A percentile compares a stretch with the other conserved stretches of the same genome.
phyloP scores from a whole-genome alignment of 2,329 filamentous ascomycete genomes.

The Colletotrichum sp. region DNA sequence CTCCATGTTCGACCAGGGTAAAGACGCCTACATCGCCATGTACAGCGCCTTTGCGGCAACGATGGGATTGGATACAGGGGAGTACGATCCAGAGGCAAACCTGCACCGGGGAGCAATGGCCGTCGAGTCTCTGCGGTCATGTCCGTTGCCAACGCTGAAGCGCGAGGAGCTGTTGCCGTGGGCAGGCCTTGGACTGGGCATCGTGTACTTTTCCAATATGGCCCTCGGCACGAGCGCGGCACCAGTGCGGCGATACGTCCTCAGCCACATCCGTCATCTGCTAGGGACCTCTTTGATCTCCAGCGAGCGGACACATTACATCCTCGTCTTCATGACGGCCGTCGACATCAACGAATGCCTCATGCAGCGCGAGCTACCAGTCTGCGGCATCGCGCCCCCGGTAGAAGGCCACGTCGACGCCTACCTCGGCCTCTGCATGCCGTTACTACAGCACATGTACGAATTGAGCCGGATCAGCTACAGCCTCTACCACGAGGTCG shows the following conservation, averaged over 20 bases:
- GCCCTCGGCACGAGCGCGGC: slow-evolving; percentile 18
- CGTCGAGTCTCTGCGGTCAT: slow-evolving; percentile 13
- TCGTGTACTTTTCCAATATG: slow-evolving; percentile 18
- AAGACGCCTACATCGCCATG: slow-evolving; percentile 20
- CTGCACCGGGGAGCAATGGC: slow-evolving; percentile 15
- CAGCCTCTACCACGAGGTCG: slow-evolving; percentile 14
- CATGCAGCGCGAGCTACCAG: slow-evolving; percentile 25
- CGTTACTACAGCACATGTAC: slow-evolving; percentile 28
- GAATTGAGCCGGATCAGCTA: slow-evolving; percentile 29
- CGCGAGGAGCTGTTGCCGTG: slow-evolving; percentile 12
- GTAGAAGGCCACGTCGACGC: slow-evolving; percentile 26
- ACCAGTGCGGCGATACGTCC: slow-evolving; percentile 12
- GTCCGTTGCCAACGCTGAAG: slow-evolving; percentile 2
- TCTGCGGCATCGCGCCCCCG: slow-evolving; percentile 22
- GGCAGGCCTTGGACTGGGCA: slow-evolving; percentile 8
- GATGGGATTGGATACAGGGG: slow-evolving; percentile 11
- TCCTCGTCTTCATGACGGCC: slow-evolving; percentile 24
- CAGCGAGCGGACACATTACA: slow-evolving; percentile 9
- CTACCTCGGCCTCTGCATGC: slow-evolving; percentile 27
- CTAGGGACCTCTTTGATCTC: slow-evolving; percentile 8
- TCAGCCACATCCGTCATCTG: slow-evolving; percentile 15
- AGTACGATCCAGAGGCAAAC: slow-evolving; percentile 11
- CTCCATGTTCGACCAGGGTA: slow-evolving; percentile 18
- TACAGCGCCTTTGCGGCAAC: slow-evolving; percentile 13
- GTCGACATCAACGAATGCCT: slow-evolving; percentile 30